Evolutionary conservation across 1,139 yeast species (phyloP).

Genomic region (Casaregolazyma suthepensis): DNA sequence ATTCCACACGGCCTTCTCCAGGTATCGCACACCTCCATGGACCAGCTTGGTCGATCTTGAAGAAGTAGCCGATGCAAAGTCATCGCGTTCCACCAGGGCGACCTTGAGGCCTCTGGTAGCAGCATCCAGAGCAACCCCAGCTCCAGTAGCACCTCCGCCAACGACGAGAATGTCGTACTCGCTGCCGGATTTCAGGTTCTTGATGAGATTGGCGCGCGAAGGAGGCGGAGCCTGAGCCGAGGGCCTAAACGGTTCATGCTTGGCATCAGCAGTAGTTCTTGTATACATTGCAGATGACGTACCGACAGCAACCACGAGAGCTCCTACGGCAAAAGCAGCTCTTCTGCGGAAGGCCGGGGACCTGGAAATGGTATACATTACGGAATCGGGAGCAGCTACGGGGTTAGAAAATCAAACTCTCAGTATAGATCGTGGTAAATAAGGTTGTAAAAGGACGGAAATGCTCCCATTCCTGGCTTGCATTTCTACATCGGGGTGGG

Average conservation of each 20-base stretch:
- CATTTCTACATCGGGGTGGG: background rate
- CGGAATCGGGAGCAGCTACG: background rate
- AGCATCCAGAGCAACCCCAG: constrained; percentile 93
- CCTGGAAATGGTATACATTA: background rate
- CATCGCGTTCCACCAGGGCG: constrained; percentile 78
- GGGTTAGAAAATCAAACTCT: background rate
- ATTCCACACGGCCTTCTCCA: constrained; percentile 86
- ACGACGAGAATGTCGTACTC: constrained; percentile 75
- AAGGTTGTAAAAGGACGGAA: background rate
- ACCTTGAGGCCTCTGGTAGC: constrained; percentile 86
- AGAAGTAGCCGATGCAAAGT: constrained; percentile 88
- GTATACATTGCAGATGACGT: constrained; percentile 1
- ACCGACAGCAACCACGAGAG: constrained; percentile 5
- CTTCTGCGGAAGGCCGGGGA: background rate
- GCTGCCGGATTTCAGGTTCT: constrained; percentile 11
- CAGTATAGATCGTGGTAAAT: background rate
- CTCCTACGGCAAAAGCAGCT: constrained; percentile 2
- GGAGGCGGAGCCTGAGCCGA: constrained; percentile 1
- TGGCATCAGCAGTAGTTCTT: constrained; percentile 5
- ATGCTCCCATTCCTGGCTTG: background rate
- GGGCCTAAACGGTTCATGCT: constrained; percentile 6
- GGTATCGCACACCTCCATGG: constrained; percentile 94
- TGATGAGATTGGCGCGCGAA: constrained; percentile 1
- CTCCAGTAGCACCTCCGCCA: constrained; percentile 96
- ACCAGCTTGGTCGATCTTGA: constrained; percentile 96